Evolutionary conservation across 2,329 filamentous ascomycete species (phyloP).

Genomic region (Diaporthe citriasiana): DNA sequence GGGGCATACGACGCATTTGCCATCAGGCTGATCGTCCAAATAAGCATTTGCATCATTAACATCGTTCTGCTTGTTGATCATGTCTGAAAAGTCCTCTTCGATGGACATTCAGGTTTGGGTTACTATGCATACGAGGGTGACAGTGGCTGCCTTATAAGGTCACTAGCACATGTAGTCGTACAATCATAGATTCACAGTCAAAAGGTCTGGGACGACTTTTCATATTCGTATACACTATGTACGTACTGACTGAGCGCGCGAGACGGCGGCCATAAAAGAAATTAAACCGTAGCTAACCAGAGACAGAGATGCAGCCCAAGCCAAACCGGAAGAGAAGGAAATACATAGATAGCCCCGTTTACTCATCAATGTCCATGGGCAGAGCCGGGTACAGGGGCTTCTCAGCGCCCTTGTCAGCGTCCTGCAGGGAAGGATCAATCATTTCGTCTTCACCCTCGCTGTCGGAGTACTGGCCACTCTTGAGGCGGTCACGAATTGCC

Average conservation of each 20-base stretch:
- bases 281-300: conserved; percentile 15
- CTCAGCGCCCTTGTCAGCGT: conserved; percentile 48
- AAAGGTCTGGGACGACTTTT: neutral
- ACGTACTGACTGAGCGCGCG: conserved; percentile 10
- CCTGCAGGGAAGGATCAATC: conserved; percentile 50
- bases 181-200: neutral
- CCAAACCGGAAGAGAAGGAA: conserved; percentile 1
- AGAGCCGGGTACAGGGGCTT: conserved; percentile 55
- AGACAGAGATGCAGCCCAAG: conserved; percentile 21
- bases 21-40: no score
- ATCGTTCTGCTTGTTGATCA: neutral
- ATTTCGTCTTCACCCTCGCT: conserved; percentile 50
- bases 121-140: neutral
- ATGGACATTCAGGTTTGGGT: no score
- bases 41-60: neutral
- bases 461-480: conserved; percentile 67
- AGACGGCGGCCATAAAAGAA: conserved; percentile 18
- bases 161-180: neutral
- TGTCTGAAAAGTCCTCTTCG: neutral
- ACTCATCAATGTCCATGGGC: conserved; percentile 44
- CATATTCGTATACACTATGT: conserved; percentile 12
- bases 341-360: neutral
- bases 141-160: neutral
- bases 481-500: conserved; percentile 70
- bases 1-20: neutral